Evolutionary conservation across 2,329 filamentous ascomycete genomes (phyloP).

Genomic region (Ilyonectria robusta): DNA sequence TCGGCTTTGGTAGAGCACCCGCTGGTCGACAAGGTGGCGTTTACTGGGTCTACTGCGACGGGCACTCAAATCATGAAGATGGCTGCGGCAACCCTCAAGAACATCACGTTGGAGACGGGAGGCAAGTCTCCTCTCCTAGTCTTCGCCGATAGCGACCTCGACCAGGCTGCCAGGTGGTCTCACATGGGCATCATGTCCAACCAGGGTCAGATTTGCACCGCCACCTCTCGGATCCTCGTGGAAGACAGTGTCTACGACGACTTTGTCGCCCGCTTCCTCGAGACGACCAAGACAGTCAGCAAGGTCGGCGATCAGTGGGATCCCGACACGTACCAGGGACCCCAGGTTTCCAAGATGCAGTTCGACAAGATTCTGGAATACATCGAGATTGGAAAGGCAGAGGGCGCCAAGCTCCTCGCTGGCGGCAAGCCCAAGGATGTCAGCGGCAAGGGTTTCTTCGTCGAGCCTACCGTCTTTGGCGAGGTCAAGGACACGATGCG

Average conservation of each 20-base stretch:
- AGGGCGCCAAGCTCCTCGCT: conserved; percentile 45
- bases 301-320: conserved; percentile 53
- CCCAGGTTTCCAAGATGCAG: conserved; percentile 72
- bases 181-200: conserved; percentile 77
- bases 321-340: conserved; percentile 55
- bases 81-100: conserved; percentile 73
- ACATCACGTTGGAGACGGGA: conserved; percentile 75
- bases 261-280: conserved; percentile 83
- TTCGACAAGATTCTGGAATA: conserved; percentile 77
- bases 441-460: conserved; percentile 85
- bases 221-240: conserved; percentile 85
- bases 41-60: conserved; percentile 81
- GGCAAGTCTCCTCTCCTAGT: conserved; percentile 85
- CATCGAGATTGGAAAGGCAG: conserved; percentile 58
- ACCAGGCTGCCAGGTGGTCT: conserved; percentile 81
- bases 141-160: conserved; percentile 81
- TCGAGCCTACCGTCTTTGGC: conserved; percentile 88
- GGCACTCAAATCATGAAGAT: conserved; percentile 84
- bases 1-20: conserved; percentile 70
- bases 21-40: conserved; percentile 82
- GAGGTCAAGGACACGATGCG: conserved; percentile 78
- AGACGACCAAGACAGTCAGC: conserved; percentile 70
- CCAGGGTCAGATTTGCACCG: conserved; percentile 76
- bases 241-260: conserved; percentile 88
- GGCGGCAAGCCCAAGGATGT: conserved; percentile 60